phyloP scores from a whole-genome alignment of 225 moss, liverwort and hornwort species.

The Marchantia polymorpha region DNA sequence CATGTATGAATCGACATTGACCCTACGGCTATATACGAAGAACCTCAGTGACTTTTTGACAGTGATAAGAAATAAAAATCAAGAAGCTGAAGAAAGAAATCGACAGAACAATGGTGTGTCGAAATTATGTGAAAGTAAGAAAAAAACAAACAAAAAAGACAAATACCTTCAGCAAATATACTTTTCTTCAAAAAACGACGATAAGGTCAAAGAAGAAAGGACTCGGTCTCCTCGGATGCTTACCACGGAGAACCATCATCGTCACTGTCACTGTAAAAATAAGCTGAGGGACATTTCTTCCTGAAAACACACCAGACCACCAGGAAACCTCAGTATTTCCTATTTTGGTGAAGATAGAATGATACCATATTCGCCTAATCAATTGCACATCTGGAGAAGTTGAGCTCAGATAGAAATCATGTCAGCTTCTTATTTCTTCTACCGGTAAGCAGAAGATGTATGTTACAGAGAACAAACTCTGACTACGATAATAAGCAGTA shows the following conservation, averaged over 20 bases:
- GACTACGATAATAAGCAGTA: neutral
- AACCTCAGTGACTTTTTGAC: no score
- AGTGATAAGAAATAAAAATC: no score
- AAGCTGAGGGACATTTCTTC: constrained; percentile 17
- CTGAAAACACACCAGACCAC: constrained; percentile 7
- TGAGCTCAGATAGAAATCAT: neutral
- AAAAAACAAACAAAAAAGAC: no score
- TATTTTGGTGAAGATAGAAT: neutral
- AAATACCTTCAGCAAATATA: no score
- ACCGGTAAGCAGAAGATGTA: neutral
- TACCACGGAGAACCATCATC: constrained; percentile 9
- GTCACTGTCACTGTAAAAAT: constrained; percentile 27
- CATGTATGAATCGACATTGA: no score
- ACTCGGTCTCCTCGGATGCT: neutral
- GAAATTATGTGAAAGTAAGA: no score
- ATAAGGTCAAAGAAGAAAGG: no score
- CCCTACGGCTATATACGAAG: no score
- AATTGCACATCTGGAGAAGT: neutral
- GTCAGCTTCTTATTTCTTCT: neutral
- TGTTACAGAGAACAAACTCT: neutral
- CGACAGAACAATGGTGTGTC: no score
- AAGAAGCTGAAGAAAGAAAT: no score
- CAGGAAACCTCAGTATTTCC: neutral
- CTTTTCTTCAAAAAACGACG: no score
- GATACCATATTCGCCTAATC: no score